These are phyloP conservation scores for Psidium guajava DNA, from an alignment of 345 rosid genomes.

Conservation along the genomic window DNA sequence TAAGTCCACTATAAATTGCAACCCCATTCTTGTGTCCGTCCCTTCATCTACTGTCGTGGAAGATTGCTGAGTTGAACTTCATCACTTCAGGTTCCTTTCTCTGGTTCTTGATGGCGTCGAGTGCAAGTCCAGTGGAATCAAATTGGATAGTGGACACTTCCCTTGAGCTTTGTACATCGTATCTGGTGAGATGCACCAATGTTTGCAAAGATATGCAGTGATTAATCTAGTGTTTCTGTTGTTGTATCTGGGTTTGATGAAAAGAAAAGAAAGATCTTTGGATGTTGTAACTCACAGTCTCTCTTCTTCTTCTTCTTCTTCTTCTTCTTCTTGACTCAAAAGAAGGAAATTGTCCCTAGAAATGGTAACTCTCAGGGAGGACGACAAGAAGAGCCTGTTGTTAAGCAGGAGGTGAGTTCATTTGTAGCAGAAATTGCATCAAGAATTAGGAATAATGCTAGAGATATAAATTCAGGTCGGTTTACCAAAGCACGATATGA, in stretches of 20 bases:
- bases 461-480: not conserved
- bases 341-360: not conserved
- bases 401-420: not conserved
- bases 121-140: not conserved
- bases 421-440: not conserved
- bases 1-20: not conserved
- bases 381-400: not conserved
- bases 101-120: not conserved
- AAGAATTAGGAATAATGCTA: not conserved
- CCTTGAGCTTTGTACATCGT: not conserved
- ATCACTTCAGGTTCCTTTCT: not conserved
- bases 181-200: not conserved
- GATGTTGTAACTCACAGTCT: too few relatives aligned
- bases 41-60: not conserved
- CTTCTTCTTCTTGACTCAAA: not conserved
- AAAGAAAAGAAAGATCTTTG: not conserved
- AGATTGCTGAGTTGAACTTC: not conserved
- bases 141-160: not conserved
- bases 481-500: not conserved
- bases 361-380: not conserved
- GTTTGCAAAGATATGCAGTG: not conserved
- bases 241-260: not conserved
- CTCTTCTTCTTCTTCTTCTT: too few relatives aligned
- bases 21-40: not conserved
- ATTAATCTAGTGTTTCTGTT: not conserved